Conservation (phyloP, 2,329 filamentous ascomycete genomes). For the Tricladium varicosporioides region DNA sequence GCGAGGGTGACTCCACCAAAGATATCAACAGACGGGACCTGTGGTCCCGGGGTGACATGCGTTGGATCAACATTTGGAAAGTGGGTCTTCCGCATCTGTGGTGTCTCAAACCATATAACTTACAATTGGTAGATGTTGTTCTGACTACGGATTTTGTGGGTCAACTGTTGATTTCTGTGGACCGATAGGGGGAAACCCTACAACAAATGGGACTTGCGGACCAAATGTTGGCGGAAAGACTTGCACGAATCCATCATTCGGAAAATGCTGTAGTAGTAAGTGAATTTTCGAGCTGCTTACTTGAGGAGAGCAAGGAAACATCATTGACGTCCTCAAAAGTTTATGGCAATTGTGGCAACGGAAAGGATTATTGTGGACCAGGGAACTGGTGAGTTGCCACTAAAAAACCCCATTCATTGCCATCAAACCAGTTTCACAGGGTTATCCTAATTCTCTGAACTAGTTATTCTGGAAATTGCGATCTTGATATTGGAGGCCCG, state of each 20-base stretch:
- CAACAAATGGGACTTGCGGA: constrained; percentile 7
- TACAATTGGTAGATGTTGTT: constrained; percentile 16
- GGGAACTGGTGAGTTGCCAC: constrained; percentile 21
- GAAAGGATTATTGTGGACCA: constrained; percentile 25
- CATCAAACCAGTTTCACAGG: not conserved
- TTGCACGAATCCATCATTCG: not conserved
- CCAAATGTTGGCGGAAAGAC: not conserved
- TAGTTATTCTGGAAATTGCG: constrained; percentile 25
- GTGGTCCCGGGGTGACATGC: constrained; percentile 11
- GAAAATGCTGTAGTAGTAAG: not conserved
- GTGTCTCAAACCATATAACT: too few species aligned
- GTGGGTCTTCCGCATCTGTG: too few species aligned
- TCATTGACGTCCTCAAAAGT: too few species aligned
- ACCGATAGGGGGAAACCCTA: constrained; percentile 1
- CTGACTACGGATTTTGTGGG: constrained; percentile 9
- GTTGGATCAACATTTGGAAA: constrained; percentile 6
- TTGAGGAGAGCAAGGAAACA: too few species aligned
- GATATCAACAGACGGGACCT: constrained; percentile 12
- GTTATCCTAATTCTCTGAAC: not conserved
- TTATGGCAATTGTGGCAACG: constrained; percentile 16
- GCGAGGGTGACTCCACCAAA: constrained; percentile 3
- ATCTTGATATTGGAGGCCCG: constrained; percentile 26
- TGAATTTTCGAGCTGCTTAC: too few species aligned
- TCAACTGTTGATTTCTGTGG: constrained; percentile 22
- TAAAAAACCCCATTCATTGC: not conserved